These are phyloP conservation scores for Globisporangium canariense DNA, from an alignment of 352 stramenopile genomes.

Conservation along the genomic window DNA sequence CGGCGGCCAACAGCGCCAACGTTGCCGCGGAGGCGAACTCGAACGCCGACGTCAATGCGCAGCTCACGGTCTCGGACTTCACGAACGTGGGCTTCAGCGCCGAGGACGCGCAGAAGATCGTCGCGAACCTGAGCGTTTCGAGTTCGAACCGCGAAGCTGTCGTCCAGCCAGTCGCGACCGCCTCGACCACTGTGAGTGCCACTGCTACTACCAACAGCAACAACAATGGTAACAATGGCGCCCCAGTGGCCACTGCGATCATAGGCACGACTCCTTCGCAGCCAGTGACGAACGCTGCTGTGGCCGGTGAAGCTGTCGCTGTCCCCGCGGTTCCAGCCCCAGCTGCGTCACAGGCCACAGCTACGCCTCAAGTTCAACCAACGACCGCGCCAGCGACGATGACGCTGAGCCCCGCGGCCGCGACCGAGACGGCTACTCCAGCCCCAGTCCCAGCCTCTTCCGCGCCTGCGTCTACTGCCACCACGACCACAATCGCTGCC, in stretches of 20 bases:
- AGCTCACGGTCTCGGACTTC: constrained; percentile 18
- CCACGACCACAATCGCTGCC: not conserved
- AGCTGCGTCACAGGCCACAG: not conserved
- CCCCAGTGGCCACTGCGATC: not conserved
- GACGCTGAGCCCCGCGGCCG: constrained; percentile 6
- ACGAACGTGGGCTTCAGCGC: constrained; percentile 18
- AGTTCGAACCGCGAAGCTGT: constrained; percentile 5
- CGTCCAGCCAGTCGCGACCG: not conserved
- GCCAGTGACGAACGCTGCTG: not conserved
- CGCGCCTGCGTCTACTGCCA: not conserved
- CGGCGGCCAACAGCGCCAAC: constrained; percentile 6
- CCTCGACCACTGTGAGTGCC: not conserved
- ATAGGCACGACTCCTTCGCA: not conserved
- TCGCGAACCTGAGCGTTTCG: constrained; percentile 8
- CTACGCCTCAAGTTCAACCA: not conserved
- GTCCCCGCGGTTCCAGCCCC: not conserved
- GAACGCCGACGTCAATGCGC: not conserved
- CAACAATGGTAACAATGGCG: not conserved
- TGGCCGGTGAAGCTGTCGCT: not conserved
- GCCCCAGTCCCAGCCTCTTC: not conserved
- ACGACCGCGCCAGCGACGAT: not conserved
- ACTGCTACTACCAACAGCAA: not conserved
- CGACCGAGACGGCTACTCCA: not conserved
- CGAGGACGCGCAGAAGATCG: constrained; percentile 17
- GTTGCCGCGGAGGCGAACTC: not conserved